Evolutionary conservation across 257 asterid species (phyloP).

Genomic region (Nicotiana otophora): DNA sequence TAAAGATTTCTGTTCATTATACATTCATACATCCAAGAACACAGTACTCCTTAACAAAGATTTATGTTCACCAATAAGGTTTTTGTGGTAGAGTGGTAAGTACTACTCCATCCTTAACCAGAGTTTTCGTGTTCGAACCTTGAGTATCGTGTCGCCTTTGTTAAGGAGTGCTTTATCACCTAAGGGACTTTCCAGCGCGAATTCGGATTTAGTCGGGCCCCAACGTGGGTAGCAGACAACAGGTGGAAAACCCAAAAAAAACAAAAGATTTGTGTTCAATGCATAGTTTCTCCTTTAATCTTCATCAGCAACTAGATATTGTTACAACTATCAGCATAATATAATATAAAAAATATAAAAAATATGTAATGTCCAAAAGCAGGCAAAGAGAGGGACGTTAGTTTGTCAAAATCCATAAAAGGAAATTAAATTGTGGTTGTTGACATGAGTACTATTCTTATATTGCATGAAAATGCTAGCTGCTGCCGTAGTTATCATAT

Average conservation of each 20-base stretch:
- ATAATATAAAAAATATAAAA: neutral
- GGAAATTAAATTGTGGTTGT: neutral
- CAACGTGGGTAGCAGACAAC: no score
- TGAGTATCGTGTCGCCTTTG: no score
- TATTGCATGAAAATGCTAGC: neutral
- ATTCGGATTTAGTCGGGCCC: no score
- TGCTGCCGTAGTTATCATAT: neutral
- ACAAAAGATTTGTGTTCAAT: neutral
- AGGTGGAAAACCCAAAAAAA: no score
- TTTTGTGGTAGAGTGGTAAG: no score
- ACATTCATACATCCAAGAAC: neutral
- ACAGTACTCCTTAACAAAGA: neutral
- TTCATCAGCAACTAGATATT: neutral
- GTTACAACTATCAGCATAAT: neutral
- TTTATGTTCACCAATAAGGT: no score
- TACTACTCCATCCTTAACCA: no score
- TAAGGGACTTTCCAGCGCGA: no score
- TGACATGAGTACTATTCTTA: neutral
- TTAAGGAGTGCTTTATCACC: no score
- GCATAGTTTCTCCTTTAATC: neutral
- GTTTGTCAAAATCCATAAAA: neutral
- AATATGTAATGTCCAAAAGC: neutral
- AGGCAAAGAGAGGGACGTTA: neutral
- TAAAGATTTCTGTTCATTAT: constrained; percentile 14
- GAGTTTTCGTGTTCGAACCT: no score